Conservation (phyloP, 2,329 filamentous ascomycete species). For the Aspergillus sp. region DNA sequence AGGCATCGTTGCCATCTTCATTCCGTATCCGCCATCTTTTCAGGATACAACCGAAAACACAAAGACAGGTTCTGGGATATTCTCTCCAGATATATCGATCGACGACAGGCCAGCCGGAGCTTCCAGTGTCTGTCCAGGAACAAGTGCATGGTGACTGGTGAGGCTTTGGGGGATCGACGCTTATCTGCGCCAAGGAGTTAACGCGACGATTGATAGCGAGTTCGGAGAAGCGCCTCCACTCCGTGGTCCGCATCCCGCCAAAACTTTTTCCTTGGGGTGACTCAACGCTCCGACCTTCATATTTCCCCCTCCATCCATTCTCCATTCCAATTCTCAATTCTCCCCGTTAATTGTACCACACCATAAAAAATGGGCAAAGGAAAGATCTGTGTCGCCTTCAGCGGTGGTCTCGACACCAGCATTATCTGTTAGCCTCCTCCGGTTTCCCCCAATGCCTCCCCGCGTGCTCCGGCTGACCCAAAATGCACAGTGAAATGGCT, state of each 20-base stretch:
- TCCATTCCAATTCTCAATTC: not conserved
- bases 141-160: not conserved
- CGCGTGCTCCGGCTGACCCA: slow-evolving; percentile 19
- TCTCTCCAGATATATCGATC: not conserved
- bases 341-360: not conserved
- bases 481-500: slow-evolving; percentile 41
- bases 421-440: slow-evolving; percentile 50
- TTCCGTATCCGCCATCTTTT: not conserved
- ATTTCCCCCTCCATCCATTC: not conserved
- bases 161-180: not conserved
- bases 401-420: slow-evolving; percentile 59
- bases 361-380: slow-evolving; percentile 13
- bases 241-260: slow-evolving; percentile 5
- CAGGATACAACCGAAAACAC: not conserved
- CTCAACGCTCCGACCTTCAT: slow-evolving; percentile 4
- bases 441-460: slow-evolving; percentile 13
- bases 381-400: slow-evolving; percentile 41
- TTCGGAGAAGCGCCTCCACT: slow-evolving; percentile 4
- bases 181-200: slow-evolving; percentile 10
- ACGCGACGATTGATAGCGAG: not conserved
- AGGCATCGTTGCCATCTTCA: not conserved
- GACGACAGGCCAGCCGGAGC: not conserved
- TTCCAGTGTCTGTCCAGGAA: not conserved
- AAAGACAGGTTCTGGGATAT: not conserved
- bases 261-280: slow-evolving; percentile 12